Conservation (phyloP, 805 yeast species). For the Candida corydali region DNA sequence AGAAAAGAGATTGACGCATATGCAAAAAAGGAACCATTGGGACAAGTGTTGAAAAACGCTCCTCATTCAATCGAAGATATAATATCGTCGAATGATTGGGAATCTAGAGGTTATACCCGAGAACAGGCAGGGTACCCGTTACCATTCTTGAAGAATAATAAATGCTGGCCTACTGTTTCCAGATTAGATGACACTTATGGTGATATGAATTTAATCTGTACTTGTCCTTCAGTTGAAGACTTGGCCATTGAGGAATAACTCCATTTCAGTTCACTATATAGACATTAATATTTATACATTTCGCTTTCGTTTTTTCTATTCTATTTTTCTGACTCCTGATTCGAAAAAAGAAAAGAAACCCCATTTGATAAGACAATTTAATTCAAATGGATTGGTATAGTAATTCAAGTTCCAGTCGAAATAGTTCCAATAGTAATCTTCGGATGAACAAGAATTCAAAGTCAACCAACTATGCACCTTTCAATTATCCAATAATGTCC, state of each 20-base stretch:
- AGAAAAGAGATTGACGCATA: constrained; percentile 75
- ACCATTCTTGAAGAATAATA: constrained; percentile 63
- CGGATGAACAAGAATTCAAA: constrained; percentile 9
- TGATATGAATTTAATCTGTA: constrained; percentile 86
- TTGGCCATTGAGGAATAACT: constrained; percentile 36
- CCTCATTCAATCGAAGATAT: constrained; percentile 89
- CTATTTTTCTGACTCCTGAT: background rate
- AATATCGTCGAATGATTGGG: constrained; percentile 70
- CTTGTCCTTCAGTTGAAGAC: constrained; percentile 86
- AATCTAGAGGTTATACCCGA: constrained; percentile 79
- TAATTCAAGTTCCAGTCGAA: background rate
- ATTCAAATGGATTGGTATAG: constrained; percentile 12
- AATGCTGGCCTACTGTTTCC: constrained; percentile 94
- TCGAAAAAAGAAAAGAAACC: no score
- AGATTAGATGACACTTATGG: constrained; percentile 94
- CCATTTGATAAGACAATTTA: no score
- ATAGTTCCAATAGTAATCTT: constrained; percentile 8
- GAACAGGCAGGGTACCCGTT: constrained; percentile 93
- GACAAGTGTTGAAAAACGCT: constrained; percentile 75
- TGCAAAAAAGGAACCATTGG: constrained; percentile 61
- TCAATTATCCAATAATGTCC: constrained; percentile 7
- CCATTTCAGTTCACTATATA: background rate
- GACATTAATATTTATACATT: no score
- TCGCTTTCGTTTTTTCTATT: no score
- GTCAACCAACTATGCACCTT: constrained; percentile 8